phyloP scores from a whole-genome alignment of 495 filamentous ascomycete genomes.

The Aspergillus indologenus region DNA sequence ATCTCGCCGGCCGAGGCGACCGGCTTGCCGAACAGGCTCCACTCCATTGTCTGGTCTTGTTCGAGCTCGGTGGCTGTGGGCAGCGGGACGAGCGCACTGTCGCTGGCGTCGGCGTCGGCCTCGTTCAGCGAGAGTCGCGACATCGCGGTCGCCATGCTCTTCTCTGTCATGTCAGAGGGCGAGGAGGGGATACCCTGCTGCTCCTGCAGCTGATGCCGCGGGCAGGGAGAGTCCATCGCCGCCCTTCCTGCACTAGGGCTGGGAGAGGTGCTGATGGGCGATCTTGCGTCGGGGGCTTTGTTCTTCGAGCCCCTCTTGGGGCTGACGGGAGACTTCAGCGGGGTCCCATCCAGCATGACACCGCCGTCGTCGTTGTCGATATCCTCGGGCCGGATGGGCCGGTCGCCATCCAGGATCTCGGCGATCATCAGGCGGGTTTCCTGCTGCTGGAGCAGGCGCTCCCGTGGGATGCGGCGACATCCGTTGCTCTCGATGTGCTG shows the following conservation, averaged over 20 bases:
- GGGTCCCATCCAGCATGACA: slow-evolving; percentile 4
- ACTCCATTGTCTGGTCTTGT: background rate
- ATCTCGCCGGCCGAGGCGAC: slow-evolving; percentile 2
- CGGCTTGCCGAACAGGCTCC: background rate
- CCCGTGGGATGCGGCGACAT: slow-evolving; percentile 32
- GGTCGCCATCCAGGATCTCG: slow-evolving; percentile 13
- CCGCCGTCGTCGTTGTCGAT: slow-evolving; percentile 14
- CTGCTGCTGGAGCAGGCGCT: slow-evolving; percentile 34
- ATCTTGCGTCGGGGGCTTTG: background rate
- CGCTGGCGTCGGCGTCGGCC: background rate
- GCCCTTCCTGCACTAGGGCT: background rate
- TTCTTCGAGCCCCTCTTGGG: background rate
- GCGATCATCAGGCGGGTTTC: slow-evolving; percentile 38
- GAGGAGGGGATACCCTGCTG: background rate
- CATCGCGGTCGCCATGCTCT: background rate
- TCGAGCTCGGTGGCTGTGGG: background rate
- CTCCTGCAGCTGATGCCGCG: background rate
- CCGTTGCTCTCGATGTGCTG: slow-evolving; percentile 50
- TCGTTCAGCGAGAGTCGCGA: background rate
- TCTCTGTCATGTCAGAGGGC: background rate
- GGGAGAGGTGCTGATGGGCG: too few relatives aligned
- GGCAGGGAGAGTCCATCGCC: too few relatives aligned
- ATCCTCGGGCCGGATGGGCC: background rate
- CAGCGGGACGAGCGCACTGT: background rate
- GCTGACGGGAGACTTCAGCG: background rate